These are phyloP conservation scores for Oropetium thomaeum DNA, from an alignment of 176 grass and related monocot genomes.

Conservation along the genomic window DNA sequence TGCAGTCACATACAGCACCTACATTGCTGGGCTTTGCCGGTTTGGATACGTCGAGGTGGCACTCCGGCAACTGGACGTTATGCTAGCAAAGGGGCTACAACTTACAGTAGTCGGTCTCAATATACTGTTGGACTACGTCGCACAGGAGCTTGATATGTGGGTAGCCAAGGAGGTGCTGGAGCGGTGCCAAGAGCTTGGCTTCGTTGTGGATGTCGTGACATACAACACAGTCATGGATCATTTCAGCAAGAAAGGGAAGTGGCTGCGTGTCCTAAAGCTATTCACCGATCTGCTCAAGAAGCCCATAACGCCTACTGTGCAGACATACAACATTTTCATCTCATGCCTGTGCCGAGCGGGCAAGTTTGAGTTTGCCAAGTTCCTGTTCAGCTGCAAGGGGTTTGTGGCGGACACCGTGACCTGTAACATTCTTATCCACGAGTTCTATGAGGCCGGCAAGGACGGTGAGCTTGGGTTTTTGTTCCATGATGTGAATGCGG, in stretches of 20 bases:
- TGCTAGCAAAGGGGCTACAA: slow-evolving; percentile 61
- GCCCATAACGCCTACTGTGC: slow-evolving; percentile 44
- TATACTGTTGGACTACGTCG: slow-evolving; percentile 66
- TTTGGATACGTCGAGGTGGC: slow-evolving; percentile 41
- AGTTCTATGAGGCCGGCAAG: slow-evolving; percentile 58
- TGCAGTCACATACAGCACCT: slow-evolving; percentile 84
- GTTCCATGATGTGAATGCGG: slow-evolving; percentile 43
- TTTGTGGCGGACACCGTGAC: slow-evolving; percentile 78
- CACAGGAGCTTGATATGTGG: slow-evolving; percentile 54
- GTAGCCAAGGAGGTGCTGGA: slow-evolving; percentile 60
- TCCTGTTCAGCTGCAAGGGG: slow-evolving; percentile 54
- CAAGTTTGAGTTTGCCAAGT: slow-evolving; percentile 61
- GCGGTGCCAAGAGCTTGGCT: slow-evolving; percentile 64
- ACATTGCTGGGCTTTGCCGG: slow-evolving; percentile 68
- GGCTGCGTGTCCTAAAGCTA: slow-evolving; percentile 60
- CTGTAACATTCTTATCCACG: slow-evolving; percentile 78
- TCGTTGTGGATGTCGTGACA: slow-evolving; percentile 66
- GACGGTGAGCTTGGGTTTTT: slow-evolving; percentile 61
- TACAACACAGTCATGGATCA: slow-evolving; percentile 88
- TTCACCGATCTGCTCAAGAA: slow-evolving; percentile 84
- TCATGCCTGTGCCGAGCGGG: slow-evolving; percentile 68
- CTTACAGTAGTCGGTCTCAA: slow-evolving; percentile 67
- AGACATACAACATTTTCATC: slow-evolving; percentile 78
- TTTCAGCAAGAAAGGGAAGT: slow-evolving; percentile 60
- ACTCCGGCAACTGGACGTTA: slow-evolving; percentile 52